Evolutionary conservation across 2,329 filamentous ascomycete genomes (phyloP).

Genomic region (Dryadomyces sulphureus): DNA sequence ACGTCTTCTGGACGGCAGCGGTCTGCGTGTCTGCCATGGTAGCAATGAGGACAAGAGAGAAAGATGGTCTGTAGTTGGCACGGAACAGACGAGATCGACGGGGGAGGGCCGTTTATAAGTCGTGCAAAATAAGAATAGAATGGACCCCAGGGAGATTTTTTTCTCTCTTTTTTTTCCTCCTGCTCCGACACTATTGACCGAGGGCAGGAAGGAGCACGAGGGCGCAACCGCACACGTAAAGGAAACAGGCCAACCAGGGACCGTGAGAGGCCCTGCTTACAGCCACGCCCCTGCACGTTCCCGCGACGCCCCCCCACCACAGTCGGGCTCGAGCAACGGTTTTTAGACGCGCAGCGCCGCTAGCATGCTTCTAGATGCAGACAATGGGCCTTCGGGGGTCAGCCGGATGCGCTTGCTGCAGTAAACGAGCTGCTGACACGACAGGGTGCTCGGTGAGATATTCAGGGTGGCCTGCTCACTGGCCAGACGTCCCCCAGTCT

Average conservation of each 20-base stretch:
- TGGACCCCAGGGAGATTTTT: no score
- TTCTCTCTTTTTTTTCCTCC: no score
- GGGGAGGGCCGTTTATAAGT: not conserved
- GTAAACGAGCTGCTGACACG: not conserved
- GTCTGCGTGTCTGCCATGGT: constrained; percentile 11
- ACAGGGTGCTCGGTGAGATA: constrained; percentile 7
- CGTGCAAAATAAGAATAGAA: no score
- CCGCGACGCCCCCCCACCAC: no score
- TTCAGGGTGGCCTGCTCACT: constrained; percentile 6
- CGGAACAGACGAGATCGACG: constrained; percentile 1
- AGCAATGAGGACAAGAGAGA: constrained; percentile 1
- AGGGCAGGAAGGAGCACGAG: not conserved
- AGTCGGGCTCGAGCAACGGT: not conserved
- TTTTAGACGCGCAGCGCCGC: not conserved
- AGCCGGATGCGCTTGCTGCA: not conserved
- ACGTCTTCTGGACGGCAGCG: constrained; percentile 26
- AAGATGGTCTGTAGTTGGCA: not conserved
- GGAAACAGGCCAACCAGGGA: no score
- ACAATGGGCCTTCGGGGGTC: not conserved
- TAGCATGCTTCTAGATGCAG: constrained; percentile 6
- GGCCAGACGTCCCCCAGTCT: no score
- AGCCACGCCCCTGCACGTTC: no score
- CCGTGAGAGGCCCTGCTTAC: no score
- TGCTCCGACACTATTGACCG: no score
- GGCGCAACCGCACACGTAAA: no score